A percentile compares a stretch with the other conserved stretches of the same genome.
These are phyloP conservation scores for Cyclotella kingstonii DNA, from an alignment of 108 stramenopile genomes.

Conservation along the genomic window DNA sequence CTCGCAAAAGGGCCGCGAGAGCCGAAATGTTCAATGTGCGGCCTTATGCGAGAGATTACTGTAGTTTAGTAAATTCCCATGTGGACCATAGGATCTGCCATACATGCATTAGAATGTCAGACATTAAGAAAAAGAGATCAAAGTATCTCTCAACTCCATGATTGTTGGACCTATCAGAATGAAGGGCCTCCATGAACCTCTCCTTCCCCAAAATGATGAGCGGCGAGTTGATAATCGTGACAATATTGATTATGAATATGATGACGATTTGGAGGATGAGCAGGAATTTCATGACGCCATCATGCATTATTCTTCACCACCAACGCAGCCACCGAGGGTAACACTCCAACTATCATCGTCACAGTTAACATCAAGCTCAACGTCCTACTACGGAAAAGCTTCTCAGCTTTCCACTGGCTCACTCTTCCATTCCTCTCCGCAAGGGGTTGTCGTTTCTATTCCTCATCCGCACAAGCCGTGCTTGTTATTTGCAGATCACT, in stretches of 20 bases:
- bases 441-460: slow-evolving; percentile 30
- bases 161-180: no score
- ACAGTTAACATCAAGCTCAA: no score
- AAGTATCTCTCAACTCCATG: no score
- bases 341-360: background rate
- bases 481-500: slow-evolving; percentile 27
- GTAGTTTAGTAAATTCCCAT: no score
- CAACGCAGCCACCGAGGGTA: background rate
- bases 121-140: no score
- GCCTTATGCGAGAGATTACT: no score
- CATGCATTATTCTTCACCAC: slow-evolving; percentile 2
- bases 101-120: no score
- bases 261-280: background rate
- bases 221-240: background rate
- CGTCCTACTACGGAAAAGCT: slow-evolving; percentile 31
- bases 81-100: no score
- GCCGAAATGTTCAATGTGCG: no score
- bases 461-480: slow-evolving; percentile 24
- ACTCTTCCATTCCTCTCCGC: slow-evolving; percentile 22
- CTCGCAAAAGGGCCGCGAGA: no score
- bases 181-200: slow-evolving; percentile 16
- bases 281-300: slow-evolving; percentile 23
- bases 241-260: background rate
- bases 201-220: slow-evolving; percentile 7
- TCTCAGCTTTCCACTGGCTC: slow-evolving; percentile 31